Evolutionary conservation across 148 eudicot species (phyloP), one percentile per base, ranked within the genome.

Genomic region (Polygonum maritimum): DNA sequence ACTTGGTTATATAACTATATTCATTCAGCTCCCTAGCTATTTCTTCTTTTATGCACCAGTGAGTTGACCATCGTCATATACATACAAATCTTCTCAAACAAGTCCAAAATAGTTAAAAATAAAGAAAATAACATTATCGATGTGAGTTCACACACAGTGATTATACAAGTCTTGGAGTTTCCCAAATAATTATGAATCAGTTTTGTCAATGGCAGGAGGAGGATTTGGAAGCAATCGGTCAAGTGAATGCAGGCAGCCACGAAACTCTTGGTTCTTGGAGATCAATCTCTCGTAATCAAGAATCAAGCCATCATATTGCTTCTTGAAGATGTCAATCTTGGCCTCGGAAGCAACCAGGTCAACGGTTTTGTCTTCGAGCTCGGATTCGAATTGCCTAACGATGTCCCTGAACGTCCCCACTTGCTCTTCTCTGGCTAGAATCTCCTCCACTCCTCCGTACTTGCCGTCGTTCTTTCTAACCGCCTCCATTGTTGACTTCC

Each of bases 251-350:
- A 86, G 54, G 52, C 79, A 86, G 67, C 54, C 75, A 35, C 83
- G 78, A 45, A 86, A 86, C 35, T 70, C 74, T 73, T 86, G 86
- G 75, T 86, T 86, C 39, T 86, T 86, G 48, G 82, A 86, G 4
- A 86, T 82, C 76, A 86, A 71, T 19, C 86, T 81, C 52, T 83
- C 86, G 48, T 86, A 86, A 57, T 86, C 88, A 11, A 86, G 77
- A 41, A 86, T 81, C 76, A 86, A 75, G 6, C 85, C 88, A 58
- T 86, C 86, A 44, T 86, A 86, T 75, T 86, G 89, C 74, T 83
- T 86, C 65, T 77, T 86, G 19, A 86, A 58, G 69, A 85, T 85
- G 4, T 48, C 7, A 16, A 78, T 77, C 76, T 76, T 86, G 21
- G 85, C 81, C 79, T 83, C 85, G 4, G 85, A 83, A 76, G 35